A percentile compares a stretch with the other conserved stretches of the same genome.
These are phyloP conservation scores for Coleophoma crateriformis DNA, from an alignment of 2,329 filamentous ascomycete genomes.

Conservation along the genomic window DNA sequence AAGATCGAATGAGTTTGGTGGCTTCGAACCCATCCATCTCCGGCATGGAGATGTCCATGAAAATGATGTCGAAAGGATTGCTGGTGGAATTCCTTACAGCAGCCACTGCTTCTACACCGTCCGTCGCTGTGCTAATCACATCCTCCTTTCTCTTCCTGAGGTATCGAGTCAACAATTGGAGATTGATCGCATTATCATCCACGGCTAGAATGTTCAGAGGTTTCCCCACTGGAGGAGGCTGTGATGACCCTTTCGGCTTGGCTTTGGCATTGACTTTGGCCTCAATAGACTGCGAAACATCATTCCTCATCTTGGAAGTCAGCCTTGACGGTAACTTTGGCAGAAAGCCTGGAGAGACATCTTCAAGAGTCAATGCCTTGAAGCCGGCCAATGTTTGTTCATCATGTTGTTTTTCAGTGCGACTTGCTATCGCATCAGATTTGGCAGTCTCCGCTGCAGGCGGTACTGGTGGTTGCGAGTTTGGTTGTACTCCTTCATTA, in stretches of 20 bases:
- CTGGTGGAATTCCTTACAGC: constrained; percentile 23
- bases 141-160: constrained; percentile 31
- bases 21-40: constrained; percentile 45
- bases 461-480: neutral
- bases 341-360: neutral
- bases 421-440: too few relatives aligned
- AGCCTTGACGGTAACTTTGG: neutral
- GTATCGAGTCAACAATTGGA: constrained; percentile 29
- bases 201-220: constrained; percentile 26
- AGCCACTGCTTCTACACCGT: constrained; percentile 41
- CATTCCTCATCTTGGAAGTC: too few relatives aligned
- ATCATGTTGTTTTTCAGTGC: neutral
- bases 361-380: neutral
- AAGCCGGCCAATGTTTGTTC: neutral
- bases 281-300: too few relatives aligned
- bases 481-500: constrained; percentile 15
- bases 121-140: constrained; percentile 31
- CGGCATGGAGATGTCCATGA: constrained; percentile 52
- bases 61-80: constrained; percentile 32
- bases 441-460: too few relatives aligned
- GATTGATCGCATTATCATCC: constrained; percentile 34
- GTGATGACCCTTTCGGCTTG: too few relatives aligned
- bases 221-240: too few relatives aligned
- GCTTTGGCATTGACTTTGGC: too few relatives aligned
- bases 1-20: constrained; percentile 39